Conservation (phyloP, 2,329 filamentous ascomycete genomes). For the Nothophoma quercina region DNA sequence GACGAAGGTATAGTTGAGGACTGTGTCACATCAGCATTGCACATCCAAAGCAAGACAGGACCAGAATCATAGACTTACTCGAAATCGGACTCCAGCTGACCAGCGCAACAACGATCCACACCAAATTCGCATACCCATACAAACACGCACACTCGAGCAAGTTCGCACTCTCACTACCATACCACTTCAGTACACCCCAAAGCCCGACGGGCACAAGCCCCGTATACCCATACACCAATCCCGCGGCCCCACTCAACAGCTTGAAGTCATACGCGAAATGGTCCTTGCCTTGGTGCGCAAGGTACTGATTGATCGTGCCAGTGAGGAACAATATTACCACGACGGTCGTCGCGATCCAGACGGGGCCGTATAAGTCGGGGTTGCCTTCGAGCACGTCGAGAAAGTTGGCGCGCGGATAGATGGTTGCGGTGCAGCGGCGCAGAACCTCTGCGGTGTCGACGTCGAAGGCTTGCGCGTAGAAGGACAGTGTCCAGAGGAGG, state of each 20-base stretch:
- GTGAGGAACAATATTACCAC: conserved; percentile 94
- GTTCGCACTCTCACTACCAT: conserved; percentile 91
- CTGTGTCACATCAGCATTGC: conserved; percentile 26
- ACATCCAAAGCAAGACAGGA: too few species aligned
- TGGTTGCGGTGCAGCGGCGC: conserved; percentile 83
- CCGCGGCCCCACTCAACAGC: conserved; percentile 86
- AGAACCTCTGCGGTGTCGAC: conserved; percentile 93
- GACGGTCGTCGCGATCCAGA: conserved; percentile 99
- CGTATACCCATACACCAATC: conserved; percentile 95
- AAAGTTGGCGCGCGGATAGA: conserved; percentile 93
- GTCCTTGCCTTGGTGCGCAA: conserved; percentile 70
- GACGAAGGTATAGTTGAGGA: conserved; percentile 94
- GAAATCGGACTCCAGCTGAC: conserved; percentile 88
- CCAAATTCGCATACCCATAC: conserved; percentile 95
- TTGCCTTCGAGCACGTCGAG: conserved; percentile 97
- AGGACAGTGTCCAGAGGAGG: conserved; percentile 89
- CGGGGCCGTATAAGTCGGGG: conserved; percentile 93
- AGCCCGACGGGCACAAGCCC: conserved; percentile 78
- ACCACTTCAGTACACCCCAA: conserved; percentile 91
- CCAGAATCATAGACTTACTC: conserved; percentile 49
- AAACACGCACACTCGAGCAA: conserved; percentile 94
- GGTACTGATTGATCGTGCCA: conserved; percentile 91
- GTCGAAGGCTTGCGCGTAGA: conserved; percentile 98
- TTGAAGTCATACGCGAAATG: conserved; percentile 92
- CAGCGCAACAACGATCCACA: conserved; percentile 94